These are phyloP conservation scores for Didymella exigua DNA, from an alignment of 2,329 filamentous ascomycete species.

Conservation along the genomic window DNA sequence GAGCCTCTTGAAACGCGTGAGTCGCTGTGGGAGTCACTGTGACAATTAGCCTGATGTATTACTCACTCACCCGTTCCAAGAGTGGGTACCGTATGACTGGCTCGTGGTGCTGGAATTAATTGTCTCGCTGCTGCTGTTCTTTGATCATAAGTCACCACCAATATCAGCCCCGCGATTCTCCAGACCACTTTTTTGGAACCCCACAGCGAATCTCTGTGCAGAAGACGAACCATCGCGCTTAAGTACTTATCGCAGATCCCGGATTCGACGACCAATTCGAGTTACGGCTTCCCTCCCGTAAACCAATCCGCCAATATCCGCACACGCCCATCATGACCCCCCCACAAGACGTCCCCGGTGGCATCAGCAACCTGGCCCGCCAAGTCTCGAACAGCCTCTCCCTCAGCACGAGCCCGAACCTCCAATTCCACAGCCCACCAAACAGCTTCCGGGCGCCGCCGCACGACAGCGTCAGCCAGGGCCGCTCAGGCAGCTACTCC, in stretches of 20 bases:
- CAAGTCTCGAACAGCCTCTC: slow-evolving; percentile 65
- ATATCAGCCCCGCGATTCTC: slow-evolving; percentile 10
- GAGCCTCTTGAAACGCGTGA: slow-evolving; percentile 13
- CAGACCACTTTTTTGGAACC: slow-evolving; percentile 5
- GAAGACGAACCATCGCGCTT: slow-evolving; percentile 2
- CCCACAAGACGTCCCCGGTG: slow-evolving; percentile 45
- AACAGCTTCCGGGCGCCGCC: slow-evolving; percentile 59
- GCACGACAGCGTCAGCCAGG: slow-evolving; percentile 41
- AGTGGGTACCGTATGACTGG: slow-evolving; percentile 25
- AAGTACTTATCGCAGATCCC: slow-evolving; percentile 12
- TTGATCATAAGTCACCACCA: slow-evolving; percentile 13
- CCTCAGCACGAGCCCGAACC: slow-evolving; percentile 75
- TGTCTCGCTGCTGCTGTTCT: slow-evolving; percentile 22
- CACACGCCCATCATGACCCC: slow-evolving; percentile 40
- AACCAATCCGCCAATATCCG: slow-evolving; percentile 26
- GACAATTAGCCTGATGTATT: slow-evolving; percentile 16
- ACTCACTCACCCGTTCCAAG: slow-evolving; percentile 15
- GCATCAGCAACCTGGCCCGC: slow-evolving; percentile 48
- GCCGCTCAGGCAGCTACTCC: slow-evolving; percentile 43
- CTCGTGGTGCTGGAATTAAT: slow-evolving; percentile 23
- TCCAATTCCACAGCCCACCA: slow-evolving; percentile 75
- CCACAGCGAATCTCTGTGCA: neutral
- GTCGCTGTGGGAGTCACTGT: slow-evolving; percentile 15
- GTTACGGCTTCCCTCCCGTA: slow-evolving; percentile 15
- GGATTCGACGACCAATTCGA: slow-evolving; percentile 26